Evolutionary conservation across 192 early-diverging fungal genomes (phyloP).

Genomic region (Lunasporangiospora selenospora): DNA sequence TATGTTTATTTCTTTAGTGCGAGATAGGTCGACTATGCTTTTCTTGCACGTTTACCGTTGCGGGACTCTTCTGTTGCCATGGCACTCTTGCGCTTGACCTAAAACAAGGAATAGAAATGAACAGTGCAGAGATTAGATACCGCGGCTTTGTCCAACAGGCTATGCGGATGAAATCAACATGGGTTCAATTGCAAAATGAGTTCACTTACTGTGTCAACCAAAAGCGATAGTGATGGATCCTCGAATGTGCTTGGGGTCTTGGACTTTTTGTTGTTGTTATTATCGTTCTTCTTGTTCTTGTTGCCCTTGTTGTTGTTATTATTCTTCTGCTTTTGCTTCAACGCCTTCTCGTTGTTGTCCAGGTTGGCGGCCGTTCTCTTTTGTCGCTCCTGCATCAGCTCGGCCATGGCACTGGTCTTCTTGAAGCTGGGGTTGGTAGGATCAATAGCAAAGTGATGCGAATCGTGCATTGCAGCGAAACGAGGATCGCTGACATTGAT

Average conservation of each 20-base stretch:
- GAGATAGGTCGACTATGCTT: neutral
- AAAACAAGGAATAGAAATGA: neutral
- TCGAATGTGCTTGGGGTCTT: constrained; percentile 38
- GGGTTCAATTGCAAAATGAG: neutral
- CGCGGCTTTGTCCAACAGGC: neutral
- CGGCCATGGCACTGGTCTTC: constrained; percentile 82
- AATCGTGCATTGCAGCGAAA: constrained; percentile 80
- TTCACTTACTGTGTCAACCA: constrained; percentile 61
- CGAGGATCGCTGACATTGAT: constrained; percentile 87
- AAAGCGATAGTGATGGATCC: constrained; percentile 54
- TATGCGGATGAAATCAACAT: neutral
- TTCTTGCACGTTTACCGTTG: constrained; percentile 50
- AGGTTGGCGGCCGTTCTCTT: constrained; percentile 27
- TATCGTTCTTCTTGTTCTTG: constrained; percentile 15
- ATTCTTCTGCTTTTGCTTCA: constrained; percentile 23
- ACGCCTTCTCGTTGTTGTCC: constrained; percentile 44
- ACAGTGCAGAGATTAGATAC: neutral
- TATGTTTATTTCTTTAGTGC: constrained; percentile 6
- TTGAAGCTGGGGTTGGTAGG: constrained; percentile 93
- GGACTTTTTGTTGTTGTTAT: constrained; percentile 5
- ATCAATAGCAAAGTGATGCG: constrained; percentile 93
- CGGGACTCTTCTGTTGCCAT: constrained; percentile 50
- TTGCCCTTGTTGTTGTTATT: constrained; percentile 23
- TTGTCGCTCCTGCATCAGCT: constrained; percentile 67
- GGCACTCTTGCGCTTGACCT: constrained; percentile 68